A percentile compares a stretch with the other conserved stretches of the same genome.
Evolutionary conservation across 2,329 filamentous ascomycete genomes (phyloP).

Genomic region (Cladosporium sp.): DNA sequence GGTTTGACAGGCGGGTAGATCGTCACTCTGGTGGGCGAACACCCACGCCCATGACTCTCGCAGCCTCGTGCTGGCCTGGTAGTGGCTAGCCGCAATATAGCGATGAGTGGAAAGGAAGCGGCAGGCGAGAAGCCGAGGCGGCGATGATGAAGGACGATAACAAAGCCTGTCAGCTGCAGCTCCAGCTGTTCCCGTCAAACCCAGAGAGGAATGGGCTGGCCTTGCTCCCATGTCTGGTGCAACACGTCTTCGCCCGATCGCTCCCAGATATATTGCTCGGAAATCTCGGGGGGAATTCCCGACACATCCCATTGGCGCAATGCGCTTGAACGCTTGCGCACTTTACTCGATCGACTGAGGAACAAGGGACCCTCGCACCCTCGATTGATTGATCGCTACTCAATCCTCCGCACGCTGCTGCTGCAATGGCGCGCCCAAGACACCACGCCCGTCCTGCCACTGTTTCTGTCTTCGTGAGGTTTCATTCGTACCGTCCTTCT

Average conservation of each 20-base stretch:
- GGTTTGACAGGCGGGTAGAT: not conserved
- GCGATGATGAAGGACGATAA: not conserved
- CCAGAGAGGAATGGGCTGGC: not conserved
- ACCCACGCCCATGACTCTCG: slow-evolving; percentile 2
- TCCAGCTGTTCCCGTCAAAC: not conserved
- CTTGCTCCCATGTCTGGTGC: not conserved
- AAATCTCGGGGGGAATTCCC: not conserved
- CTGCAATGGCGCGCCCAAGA: not conserved
- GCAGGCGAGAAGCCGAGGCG: not conserved
- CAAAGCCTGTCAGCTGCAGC: slow-evolving; percentile 1
- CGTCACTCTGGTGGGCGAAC: not conserved
- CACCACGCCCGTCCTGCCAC: not conserved
- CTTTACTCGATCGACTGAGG: not conserved
- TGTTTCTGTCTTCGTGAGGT: not conserved
- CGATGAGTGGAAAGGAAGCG: not conserved
- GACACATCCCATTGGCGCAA: not conserved
- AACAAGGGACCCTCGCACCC: not conserved
- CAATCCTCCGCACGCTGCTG: not conserved
- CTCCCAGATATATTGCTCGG: not conserved
- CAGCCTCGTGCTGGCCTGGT: not conserved
- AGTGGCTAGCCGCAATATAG: not conserved
- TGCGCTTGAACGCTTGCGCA: not conserved
- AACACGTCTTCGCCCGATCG: slow-evolving; percentile 5
- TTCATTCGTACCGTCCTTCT: not conserved
- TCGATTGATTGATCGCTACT: not conserved